Percentiles rank a stretch among this genome's conserved stretches.
Conservation (phyloP, 768 basidiomycete genomes). For the Lactifluus hygrophoroides region DNA sequence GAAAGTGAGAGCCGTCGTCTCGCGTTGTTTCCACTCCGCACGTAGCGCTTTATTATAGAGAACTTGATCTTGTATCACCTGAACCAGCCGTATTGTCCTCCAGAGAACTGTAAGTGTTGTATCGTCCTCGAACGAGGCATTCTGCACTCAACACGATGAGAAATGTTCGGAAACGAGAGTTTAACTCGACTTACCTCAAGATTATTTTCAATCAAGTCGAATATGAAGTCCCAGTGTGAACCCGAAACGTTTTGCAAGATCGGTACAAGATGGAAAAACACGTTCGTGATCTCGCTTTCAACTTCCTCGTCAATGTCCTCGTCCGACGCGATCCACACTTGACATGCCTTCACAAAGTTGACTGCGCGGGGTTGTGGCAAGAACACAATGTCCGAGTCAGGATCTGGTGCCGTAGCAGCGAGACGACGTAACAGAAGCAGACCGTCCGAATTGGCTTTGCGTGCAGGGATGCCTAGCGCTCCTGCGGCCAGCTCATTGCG, state of each 20-base stretch:
- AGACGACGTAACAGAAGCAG: conserved; percentile 61
- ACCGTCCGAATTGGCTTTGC: conserved; percentile 60
- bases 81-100: conserved; percentile 59
- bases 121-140: conserved; percentile 49
- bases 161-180: not conserved
- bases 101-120: conserved; percentile 53
- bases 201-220: conserved; percentile 81
- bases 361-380: conserved; percentile 78
- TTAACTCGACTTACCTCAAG: conserved; percentile 57
- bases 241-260: conserved; percentile 83
- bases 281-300: conserved; percentile 64
- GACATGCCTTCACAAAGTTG: conserved; percentile 77
- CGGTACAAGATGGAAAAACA: conserved; percentile 72
- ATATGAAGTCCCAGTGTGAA: conserved; percentile 87
- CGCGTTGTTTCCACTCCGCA: conserved; percentile 56
- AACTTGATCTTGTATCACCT: conserved; percentile 59
- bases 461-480: conserved; percentile 54
- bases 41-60: conserved; percentile 66
- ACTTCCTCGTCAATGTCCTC: conserved; percentile 68
- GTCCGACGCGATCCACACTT: conserved; percentile 65
- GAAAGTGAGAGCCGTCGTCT: conserved; percentile 42
- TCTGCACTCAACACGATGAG: conserved; percentile 32
- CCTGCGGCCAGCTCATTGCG: conserved; percentile 87
- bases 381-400: conserved; percentile 75
- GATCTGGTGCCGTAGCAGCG: conserved; percentile 62